Evolutionary conservation across 2,329 filamentous ascomycete species (phyloP).

Genomic region (Hymenoscyphus salicellus): DNA sequence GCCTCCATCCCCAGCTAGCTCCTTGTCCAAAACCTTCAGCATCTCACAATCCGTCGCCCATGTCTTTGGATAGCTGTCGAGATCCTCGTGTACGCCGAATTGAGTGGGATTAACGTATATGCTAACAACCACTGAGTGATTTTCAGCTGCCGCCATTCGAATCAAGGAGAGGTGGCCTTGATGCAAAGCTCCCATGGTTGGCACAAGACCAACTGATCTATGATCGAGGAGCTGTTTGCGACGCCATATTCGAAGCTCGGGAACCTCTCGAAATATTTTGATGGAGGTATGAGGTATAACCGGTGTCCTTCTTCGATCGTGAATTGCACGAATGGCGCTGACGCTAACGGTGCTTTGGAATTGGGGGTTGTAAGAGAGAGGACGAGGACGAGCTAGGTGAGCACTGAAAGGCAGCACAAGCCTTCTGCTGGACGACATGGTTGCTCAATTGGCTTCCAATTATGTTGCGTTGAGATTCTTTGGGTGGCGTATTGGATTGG

Average conservation of each 20-base stretch:
- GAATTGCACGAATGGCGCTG: conserved; percentile 11
- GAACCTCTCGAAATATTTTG: conserved; percentile 72
- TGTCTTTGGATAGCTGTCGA: conserved; percentile 84
- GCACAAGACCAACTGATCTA: conserved; percentile 79
- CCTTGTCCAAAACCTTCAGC: conserved; percentile 65
- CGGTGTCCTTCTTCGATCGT: conserved; percentile 21
- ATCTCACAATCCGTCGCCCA: conserved; percentile 74
- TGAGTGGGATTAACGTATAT: conserved; percentile 97
- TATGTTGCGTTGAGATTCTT: neutral
- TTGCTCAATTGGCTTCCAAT: conserved; percentile 7
- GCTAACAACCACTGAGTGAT: conserved; percentile 82
- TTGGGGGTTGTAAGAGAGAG: conserved; percentile 6
- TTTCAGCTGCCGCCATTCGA: conserved; percentile 77
- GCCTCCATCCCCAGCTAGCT: conserved; percentile 60
- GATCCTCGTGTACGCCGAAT: conserved; percentile 85
- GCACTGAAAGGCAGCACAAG: neutral
- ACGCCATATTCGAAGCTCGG: conserved; percentile 67
- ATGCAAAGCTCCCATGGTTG: conserved; percentile 98
- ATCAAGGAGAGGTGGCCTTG: conserved; percentile 84
- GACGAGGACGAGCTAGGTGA: neutral
- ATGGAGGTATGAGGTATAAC: conserved; percentile 56
- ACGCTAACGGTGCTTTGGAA: conserved; percentile 17
- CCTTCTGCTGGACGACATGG: conserved; percentile 12
- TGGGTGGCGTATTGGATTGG: neutral
- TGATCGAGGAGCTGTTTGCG: conserved; percentile 62